A percentile compares a stretch with the other conserved stretches of the same genome.
These are phyloP conservation scores for Naematelia aurantialba DNA, from an alignment of 768 basidiomycete genomes.

Conservation along the genomic window DNA sequence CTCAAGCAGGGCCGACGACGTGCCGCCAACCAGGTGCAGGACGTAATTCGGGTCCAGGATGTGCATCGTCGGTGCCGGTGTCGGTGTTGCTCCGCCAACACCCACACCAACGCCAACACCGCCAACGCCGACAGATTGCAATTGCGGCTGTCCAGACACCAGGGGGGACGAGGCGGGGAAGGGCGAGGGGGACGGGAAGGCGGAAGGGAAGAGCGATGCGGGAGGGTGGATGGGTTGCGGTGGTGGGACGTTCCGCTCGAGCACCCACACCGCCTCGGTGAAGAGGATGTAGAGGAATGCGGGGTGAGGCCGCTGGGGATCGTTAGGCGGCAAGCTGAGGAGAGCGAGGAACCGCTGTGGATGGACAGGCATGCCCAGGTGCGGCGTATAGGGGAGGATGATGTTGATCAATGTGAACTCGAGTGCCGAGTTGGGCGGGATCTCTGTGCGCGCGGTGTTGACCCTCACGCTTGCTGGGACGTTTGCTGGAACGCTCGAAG, in stretches of 20 bases:
- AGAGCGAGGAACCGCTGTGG: conserved; percentile 40
- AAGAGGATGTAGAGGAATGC: conserved; percentile 44
- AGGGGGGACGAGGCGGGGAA: too few relatives aligned
- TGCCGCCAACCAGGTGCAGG: conserved; percentile 24
- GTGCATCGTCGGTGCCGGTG: not conserved
- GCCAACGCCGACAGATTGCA: too few relatives aligned
- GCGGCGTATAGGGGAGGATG: conserved; percentile 36
- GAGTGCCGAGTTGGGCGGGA: conserved; percentile 28
- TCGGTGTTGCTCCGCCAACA: too few relatives aligned
- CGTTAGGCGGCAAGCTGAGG: conserved; percentile 18
- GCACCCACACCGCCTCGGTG: conserved; percentile 31
- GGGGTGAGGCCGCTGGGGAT: conserved; percentile 40
- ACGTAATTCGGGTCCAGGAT: conserved; percentile 13
- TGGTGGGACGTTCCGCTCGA: conserved; percentile 20
- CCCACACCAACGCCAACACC: too few relatives aligned
- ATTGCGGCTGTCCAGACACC: too few relatives aligned
- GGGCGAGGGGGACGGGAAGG: conserved; percentile 4
- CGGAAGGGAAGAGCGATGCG: conserved; percentile 6
- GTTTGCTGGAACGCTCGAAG: not conserved
- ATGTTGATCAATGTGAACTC: conserved; percentile 31
- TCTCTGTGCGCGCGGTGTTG: conserved; percentile 13
- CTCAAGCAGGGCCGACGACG: conserved; percentile 21
- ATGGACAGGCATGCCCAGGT: conserved; percentile 40
- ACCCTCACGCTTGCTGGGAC: conserved; percentile 11
- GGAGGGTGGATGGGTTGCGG: conserved; percentile 17